phyloP scores from a whole-genome alignment of 495 filamentous ascomycete species.

The Saxophila tyrrhenica region DNA sequence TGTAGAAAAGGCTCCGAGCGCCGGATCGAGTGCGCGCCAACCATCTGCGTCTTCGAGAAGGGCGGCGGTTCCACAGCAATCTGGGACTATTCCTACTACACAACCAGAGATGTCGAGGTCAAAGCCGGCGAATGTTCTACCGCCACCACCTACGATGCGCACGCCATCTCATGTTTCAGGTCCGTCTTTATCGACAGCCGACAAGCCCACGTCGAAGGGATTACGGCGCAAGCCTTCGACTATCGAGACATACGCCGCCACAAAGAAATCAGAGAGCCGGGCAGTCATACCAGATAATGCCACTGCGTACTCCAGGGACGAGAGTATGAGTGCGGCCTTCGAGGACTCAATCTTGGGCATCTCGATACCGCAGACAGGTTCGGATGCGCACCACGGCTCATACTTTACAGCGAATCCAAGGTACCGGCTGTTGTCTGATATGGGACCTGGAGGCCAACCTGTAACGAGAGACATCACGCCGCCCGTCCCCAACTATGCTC shows the following conservation, averaged over 20 bases:
- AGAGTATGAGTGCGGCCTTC: slow-evolving; percentile 19
- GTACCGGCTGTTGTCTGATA: not conserved
- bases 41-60: not conserved
- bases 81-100: not conserved
- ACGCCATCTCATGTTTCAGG: slow-evolving; percentile 33
- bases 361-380: slow-evolving; percentile 24
- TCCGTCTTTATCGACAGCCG: slow-evolving; percentile 29
- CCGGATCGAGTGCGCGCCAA: not conserved
- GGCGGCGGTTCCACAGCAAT: not conserved
- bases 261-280: slow-evolving; percentile 15
- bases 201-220: slow-evolving; percentile 27
- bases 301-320: slow-evolving; percentile 14
- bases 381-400: slow-evolving; percentile 6
- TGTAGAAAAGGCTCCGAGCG: not conserved
- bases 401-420: slow-evolving; percentile 7
- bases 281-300: not conserved
- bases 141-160: slow-evolving; percentile 10
- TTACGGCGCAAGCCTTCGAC: slow-evolving; percentile 27
- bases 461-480: slow-evolving; percentile 8
- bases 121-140: not conserved
- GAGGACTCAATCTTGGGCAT: slow-evolving; percentile 29
- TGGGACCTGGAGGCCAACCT: not conserved
- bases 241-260: slow-evolving; percentile 18
- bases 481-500: slow-evolving; percentile 21
- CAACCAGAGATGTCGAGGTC: not conserved